A percentile compares a stretch with the other conserved stretches of the same genome.
Conservation (phyloP, 148 eudicot genomes). For the Hydrangea macrophylla region DNA sequence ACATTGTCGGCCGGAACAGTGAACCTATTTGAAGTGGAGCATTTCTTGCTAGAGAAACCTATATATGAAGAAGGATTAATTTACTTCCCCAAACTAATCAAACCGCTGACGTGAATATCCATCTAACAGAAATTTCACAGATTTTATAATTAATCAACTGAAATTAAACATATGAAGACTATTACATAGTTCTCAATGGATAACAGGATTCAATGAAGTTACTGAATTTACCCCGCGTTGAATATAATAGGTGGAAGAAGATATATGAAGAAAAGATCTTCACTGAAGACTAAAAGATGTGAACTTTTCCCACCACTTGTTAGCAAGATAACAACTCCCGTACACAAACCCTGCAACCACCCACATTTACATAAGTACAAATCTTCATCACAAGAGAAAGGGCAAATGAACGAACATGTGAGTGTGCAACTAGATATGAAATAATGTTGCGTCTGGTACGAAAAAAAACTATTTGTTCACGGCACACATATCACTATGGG, state of each 20-base stretch:
- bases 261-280: slow-evolving; percentile 76
- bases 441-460: too few species aligned
- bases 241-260: slow-evolving; percentile 81
- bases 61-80: too few species aligned
- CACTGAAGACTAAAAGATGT: slow-evolving; percentile 59
- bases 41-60: too few species aligned
- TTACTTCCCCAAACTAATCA: background rate
- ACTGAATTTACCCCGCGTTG: slow-evolving; percentile 61
- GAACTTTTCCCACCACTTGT: slow-evolving; percentile 58
- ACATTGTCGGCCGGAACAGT: too few species aligned
- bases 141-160: background rate
- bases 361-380: slow-evolving; percentile 2
- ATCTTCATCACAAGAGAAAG: background rate
- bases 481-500: too few species aligned
- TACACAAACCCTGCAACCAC: slow-evolving; percentile 50
- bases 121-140: background rate
- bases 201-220: background rate
- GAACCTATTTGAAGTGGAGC: too few species aligned
- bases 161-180: background rate
- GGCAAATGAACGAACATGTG: background rate
- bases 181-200: background rate
- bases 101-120: background rate
- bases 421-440: background rate
- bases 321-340: slow-evolving; percentile 55
- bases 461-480: too few species aligned